Base-by-base conservation (phyloP, 768 basidiomycete species). In the Pleurotus eryngii region DNA sequence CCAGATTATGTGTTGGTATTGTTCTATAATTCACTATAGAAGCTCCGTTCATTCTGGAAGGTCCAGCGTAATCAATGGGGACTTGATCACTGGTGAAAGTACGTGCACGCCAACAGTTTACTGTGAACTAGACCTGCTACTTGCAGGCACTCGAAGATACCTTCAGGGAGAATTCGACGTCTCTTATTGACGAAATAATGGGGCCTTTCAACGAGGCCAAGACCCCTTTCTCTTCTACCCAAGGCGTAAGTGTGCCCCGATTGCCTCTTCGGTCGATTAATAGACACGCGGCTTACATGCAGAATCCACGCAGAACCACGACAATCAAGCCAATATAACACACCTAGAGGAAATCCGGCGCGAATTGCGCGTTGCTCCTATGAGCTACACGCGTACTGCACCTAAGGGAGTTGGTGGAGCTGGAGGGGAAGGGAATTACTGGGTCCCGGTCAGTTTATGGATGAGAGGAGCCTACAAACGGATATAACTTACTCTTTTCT, bases 71-170 rank as follows among this genome's bases (percentile, higher is more conserved):
- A 64, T 90, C 50, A 89, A 89, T 63, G 89, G 89, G 1, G 89
- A 90, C 63, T 69, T 88, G 57, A 84, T 89, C 38, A 90, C 87
- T 0, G 89, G 87, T 22, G 87, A 88, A 70, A 80, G 86, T 85
- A 57, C 40, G 24, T 35, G 30, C 49, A 38, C 5, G 5, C 30
- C 30, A 9, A 8, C 2, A 35, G 11, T 8, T 35, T 11, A 11
- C 17, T 58, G 17, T 37, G 53, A 17, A 14, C 35, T 59, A 26
- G 11, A n/a, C 46, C 17, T 48, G 9, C 9, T 27, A 35, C 22
- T 26, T 55, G 11, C 14, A 55, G 48, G 35, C 46, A 6, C 46
- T 39, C 27, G 2, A 37, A 87, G 86, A 87, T 60, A 85, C 87
- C 0, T 84, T 83, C 68, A 76, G 72, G 47, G 80, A 87, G 59